Base-by-base conservation (phyloP, 2,329 filamentous ascomycete genomes). In the Cordyceps javanica region DNA sequence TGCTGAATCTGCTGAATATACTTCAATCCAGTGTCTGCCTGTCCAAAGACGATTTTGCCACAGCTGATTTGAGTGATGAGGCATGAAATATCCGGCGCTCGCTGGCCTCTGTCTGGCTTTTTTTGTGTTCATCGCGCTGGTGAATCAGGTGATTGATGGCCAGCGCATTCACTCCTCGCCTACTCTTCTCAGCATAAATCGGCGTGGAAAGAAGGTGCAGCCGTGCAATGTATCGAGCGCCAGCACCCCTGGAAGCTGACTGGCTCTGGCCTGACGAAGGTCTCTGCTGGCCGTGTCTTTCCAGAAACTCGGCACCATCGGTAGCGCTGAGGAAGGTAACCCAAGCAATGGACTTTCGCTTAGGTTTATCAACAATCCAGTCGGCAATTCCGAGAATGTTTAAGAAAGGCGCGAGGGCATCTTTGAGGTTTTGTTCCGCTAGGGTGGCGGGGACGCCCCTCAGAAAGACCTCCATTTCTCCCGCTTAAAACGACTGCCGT, bases 401-500 rank as follows among this genome's bases (percentile, higher is more conserved):
- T 64, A 82, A 72, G 25, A 72, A 65, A 0, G 75, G 73, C n/a
- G 62, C 55, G 2, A 83, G 69, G 48, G 75, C 73, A 0, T 55
- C 63, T 16, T 63, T 65, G 10, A 83, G 65, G 7, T 61, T 62
- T 0, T 71, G 62, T 2, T 76, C 70, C 9, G 71, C 67, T 26
- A 81, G 60, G 23, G 72, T 66, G 7, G 46, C 23, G 1, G 79
- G 78, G 11, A 83, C 68, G 10, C 74, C 73, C 14, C 54, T 60
- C 34, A 82, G 62, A 36, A 74, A 75, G 13, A 78, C 72, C 60
- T 82, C 77, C 74, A 82, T 81, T n/a, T n/a, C n/a, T n/a, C n/a
- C n/a, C n/a, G n/a, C n/a, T n/a, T n/a, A n/a, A n/a, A n/a, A n/a
- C n/a, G n/a, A n/a, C n/a, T n/a, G n/a, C n/a, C n/a, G n/a, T n/a